These are phyloP conservation scores for Aspergillus conjunctus DNA, from an alignment of 495 filamentous ascomycete species.

Conservation along the genomic window DNA sequence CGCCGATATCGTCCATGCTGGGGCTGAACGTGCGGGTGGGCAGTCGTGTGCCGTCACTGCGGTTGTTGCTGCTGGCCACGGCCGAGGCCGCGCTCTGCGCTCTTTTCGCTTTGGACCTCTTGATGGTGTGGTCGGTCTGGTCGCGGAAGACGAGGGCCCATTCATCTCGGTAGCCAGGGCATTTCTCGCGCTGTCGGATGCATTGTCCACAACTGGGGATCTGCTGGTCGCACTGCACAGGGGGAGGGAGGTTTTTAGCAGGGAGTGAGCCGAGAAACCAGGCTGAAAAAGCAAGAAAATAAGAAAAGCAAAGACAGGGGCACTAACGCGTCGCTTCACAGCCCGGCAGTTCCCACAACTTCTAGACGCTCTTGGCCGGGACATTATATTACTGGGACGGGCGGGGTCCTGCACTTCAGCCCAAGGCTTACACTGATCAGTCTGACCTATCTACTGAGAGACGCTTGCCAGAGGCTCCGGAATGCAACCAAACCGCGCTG, in stretches of 20 bases:
- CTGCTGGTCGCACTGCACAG: slow-evolving; percentile 33
- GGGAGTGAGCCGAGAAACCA: not conserved
- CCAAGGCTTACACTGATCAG: no score
- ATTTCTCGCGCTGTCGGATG: slow-evolving; percentile 29
- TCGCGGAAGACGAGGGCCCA: slow-evolving; percentile 30
- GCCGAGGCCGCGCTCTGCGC: slow-evolving; percentile 6
- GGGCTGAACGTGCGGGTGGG: slow-evolving; percentile 15
- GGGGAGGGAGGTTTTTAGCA: not conserved
- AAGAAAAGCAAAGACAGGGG: slow-evolving; percentile 1
- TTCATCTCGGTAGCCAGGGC: slow-evolving; percentile 34
- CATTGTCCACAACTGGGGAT: slow-evolving; percentile 36
- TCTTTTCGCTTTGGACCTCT: slow-evolving; percentile 22
- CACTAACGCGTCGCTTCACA: slow-evolving; percentile 28
- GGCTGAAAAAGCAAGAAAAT: slow-evolving; percentile 2
- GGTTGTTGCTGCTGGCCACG: not conserved
- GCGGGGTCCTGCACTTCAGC: no score
- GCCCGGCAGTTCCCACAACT: slow-evolving; percentile 27
- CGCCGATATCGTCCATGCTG: slow-evolving; percentile 31
- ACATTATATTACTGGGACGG: slow-evolving; percentile 2
- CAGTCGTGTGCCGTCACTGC: not conserved
- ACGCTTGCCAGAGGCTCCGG: no score
- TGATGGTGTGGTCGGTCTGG: slow-evolving; percentile 30
- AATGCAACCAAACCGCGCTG: no score
- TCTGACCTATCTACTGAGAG: no score
- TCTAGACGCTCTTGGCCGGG: slow-evolving; percentile 18